Evolutionary conservation across 805 yeast species (phyloP).

Genomic region (Tetrapisispora nanseiensis): DNA sequence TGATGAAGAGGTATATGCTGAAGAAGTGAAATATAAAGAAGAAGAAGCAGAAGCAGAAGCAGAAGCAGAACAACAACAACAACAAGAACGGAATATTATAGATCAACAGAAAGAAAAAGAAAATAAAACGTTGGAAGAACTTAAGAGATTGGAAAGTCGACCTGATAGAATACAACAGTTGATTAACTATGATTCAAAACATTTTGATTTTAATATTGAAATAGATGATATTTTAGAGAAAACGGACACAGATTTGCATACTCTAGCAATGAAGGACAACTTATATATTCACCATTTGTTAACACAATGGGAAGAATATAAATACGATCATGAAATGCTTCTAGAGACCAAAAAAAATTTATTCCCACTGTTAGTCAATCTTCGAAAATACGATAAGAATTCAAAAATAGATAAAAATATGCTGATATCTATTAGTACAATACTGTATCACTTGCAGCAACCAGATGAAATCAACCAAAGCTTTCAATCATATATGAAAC

Average conservation of each 20-base stretch:
- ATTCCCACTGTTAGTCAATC: constrained; percentile 42
- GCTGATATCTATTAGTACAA: constrained; percentile 48
- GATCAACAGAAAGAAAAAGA: background rate
- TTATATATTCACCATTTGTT: constrained; percentile 28
- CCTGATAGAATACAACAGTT: background rate
- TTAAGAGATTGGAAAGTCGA: constrained; percentile 4
- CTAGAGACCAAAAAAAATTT: constrained; percentile 41
- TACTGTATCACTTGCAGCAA: constrained; percentile 50
- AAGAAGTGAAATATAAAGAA: background rate
- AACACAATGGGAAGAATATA: constrained; percentile 29
- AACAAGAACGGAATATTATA: background rate
- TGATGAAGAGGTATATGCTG: background rate
- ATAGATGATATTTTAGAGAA: background rate
- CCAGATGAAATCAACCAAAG: constrained; percentile 19
- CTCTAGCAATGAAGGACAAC: constrained; percentile 39
- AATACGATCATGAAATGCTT: constrained; percentile 24
- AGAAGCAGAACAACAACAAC: background rate
- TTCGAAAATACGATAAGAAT: constrained; percentile 33
- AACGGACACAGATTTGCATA: background rate
- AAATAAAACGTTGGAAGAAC: constrained; percentile 4
- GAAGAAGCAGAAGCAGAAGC: background rate
- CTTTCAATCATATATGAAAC: constrained; percentile 57
- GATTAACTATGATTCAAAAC: background rate
- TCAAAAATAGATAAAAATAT: constrained; percentile 30
- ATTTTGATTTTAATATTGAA: background rate